Evolutionary conservation across 1,284 basidiomycete genomes (phyloP).

Genomic region (Serendipita sp.): DNA sequence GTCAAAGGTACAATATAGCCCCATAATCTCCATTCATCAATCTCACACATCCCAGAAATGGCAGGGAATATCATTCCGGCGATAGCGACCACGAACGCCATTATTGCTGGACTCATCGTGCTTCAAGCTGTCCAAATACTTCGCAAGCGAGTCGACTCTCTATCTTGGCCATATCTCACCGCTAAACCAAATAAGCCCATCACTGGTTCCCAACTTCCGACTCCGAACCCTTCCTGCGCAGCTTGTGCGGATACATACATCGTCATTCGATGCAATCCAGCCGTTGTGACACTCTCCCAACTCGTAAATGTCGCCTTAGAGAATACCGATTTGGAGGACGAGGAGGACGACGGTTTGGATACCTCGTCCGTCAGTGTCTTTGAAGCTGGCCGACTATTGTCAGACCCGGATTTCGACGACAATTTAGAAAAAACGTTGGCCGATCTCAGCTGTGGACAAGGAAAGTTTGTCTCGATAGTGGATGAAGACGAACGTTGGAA

Average conservation of each 20-base stretch:
- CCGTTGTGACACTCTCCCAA: slow-evolving; percentile 52
- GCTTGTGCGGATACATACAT: slow-evolving; percentile 81
- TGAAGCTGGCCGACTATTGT: slow-evolving; percentile 69
- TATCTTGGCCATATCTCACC: slow-evolving; percentile 62
- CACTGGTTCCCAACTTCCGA: slow-evolving; percentile 44
- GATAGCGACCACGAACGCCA: slow-evolving; percentile 97
- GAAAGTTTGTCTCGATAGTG: slow-evolving; percentile 74
- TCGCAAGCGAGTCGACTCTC: slow-evolving; percentile 38
- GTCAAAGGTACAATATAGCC: slow-evolving; percentile 58
- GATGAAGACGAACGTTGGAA: slow-evolving; percentile 75
- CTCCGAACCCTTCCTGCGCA: slow-evolving; percentile 63
- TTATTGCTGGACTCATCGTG: slow-evolving; percentile 88
- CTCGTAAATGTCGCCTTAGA: slow-evolving; percentile 55
- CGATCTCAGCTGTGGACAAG: slow-evolving; percentile 53
- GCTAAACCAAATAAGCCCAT: slow-evolving; percentile 64
- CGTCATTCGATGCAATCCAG: slow-evolving; percentile 54
- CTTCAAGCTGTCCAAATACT: slow-evolving; percentile 82
- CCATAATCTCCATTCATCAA: background rate
- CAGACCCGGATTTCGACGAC: slow-evolving; percentile 83
- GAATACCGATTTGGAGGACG: slow-evolving; percentile 27
- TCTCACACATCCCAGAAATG: slow-evolving; percentile 59
- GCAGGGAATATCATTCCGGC: slow-evolving; percentile 99
- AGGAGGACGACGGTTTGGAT: slow-evolving; percentile 26
- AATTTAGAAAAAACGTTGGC: slow-evolving; percentile 60
- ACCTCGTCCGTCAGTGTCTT: slow-evolving; percentile 49